These are phyloP conservation scores for Aspergillus ostianus DNA, from an alignment of 495 filamentous ascomycete genomes.

Conservation along the genomic window DNA sequence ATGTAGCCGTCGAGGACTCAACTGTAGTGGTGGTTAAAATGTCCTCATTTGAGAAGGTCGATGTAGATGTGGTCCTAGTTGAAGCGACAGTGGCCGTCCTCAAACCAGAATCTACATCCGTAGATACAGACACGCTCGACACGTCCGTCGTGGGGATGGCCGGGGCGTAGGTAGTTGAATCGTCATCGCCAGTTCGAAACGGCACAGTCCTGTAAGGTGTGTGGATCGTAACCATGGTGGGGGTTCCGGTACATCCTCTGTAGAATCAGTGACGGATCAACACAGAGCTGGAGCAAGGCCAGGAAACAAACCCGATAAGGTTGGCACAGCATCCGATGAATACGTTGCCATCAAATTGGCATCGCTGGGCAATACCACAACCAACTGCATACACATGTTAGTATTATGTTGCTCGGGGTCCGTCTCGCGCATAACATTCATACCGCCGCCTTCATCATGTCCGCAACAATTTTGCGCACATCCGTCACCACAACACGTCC, in stretches of 20 bases:
- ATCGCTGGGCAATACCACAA: constrained; percentile 2
- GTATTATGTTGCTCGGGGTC: neutral
- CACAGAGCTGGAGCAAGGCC: neutral
- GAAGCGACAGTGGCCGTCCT: neutral
- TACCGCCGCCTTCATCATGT: constrained; percentile 8
- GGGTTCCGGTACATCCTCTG: constrained; percentile 8
- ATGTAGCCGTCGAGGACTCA: neutral
- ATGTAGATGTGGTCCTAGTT: neutral
- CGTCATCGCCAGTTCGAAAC: neutral
- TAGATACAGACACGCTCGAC: neutral
- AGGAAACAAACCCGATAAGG: neutral
- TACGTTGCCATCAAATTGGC: constrained; percentile 11
- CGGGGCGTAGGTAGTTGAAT: neutral
- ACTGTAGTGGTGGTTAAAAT: neutral
- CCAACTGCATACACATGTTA: constrained; percentile 1
- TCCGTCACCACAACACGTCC: constrained; percentile 4
- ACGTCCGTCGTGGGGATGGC: neutral
- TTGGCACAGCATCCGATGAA: constrained; percentile 15
- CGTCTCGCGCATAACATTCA: neutral
- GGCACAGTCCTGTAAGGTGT: neutral
- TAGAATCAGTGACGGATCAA: neutral
- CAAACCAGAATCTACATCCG: neutral
- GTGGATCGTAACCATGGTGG: constrained; percentile 8
- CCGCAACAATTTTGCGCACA: constrained; percentile 9
- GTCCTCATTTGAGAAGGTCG: neutral